phyloP scores from a whole-genome alignment of 495 filamentous ascomycete genomes.

The Podospora pseudoanserina region DNA sequence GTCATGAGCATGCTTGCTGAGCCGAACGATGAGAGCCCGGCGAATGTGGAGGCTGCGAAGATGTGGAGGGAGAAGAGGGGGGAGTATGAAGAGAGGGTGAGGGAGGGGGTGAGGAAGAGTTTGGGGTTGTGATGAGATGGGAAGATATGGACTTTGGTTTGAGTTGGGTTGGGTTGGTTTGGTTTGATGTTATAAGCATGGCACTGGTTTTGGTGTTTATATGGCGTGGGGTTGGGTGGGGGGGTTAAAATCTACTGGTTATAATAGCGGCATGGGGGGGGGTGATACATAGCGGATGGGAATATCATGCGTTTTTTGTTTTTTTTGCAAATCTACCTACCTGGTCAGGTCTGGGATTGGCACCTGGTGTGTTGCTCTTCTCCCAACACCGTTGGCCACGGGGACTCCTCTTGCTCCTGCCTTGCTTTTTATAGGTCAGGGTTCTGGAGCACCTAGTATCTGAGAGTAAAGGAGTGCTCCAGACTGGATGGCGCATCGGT shows the following conservation, averaged over 20 bases:
- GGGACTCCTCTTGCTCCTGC: not conserved
- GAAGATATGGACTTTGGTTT: not conserved
- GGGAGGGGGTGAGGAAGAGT: constrained; percentile 63
- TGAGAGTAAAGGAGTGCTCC: not conserved
- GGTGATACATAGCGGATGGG: not conserved
- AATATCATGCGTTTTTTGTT: not conserved
- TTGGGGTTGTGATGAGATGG: constrained; percentile 43
- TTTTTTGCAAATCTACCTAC: not conserved
- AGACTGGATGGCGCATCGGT: not conserved
- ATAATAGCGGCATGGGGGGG: not conserved
- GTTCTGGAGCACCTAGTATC: not conserved
- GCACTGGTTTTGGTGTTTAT: not conserved
- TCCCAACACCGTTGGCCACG: not conserved
- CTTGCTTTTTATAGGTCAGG: not conserved
- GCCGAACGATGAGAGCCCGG: constrained; percentile 97
- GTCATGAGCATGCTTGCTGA: constrained; percentile 99
- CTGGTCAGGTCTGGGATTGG: too few species aligned
- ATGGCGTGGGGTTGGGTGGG: not conserved
- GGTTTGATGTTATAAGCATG: not conserved
- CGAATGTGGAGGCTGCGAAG: constrained; percentile 96
- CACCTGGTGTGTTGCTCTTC: not conserved
- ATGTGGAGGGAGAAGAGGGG: constrained; percentile 89
- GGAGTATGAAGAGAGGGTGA: constrained; percentile 84
- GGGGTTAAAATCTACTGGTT: not conserved
- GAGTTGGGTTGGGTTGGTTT: not conserved